phyloP scores from a whole-genome alignment of 2,329 filamentous ascomycete genomes.

The Didymosphaeria variabile region DNA sequence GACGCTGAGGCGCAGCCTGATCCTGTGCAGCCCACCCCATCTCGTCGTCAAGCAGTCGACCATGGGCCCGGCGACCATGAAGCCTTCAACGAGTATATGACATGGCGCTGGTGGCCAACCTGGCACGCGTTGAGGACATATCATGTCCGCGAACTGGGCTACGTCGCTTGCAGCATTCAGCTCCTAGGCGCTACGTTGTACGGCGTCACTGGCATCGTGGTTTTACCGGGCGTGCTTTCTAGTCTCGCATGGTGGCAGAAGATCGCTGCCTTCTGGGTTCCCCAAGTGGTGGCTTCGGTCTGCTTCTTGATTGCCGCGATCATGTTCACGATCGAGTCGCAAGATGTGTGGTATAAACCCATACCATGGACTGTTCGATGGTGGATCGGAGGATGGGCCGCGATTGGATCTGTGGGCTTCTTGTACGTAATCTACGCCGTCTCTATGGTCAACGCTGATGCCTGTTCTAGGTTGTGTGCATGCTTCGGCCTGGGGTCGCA shows the following conservation, averaged over 20 bases:
- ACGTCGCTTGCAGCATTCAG: constrained; percentile 10
- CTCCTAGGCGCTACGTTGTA: constrained; percentile 9
- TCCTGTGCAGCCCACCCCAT: background rate
- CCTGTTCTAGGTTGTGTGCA: constrained; percentile 1
- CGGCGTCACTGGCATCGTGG: constrained; percentile 11
- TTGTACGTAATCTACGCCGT: background rate
- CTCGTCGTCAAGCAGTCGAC: constrained; percentile 8
- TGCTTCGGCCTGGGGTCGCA: constrained; percentile 13
- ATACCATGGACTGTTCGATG: constrained; percentile 4
- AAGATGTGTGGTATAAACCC: constrained; percentile 11
- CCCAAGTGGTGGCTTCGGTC: constrained; percentile 9
- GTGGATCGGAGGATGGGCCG: constrained; percentile 14
- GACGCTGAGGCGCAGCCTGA: background rate
- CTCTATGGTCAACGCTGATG: background rate
- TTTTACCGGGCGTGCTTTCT: constrained; percentile 3
- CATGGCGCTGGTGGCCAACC: constrained; percentile 11
- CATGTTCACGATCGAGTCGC: constrained; percentile 12
- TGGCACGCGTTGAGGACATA: constrained; percentile 8
- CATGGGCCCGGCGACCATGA: background rate
- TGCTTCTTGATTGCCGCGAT: constrained; percentile 7
- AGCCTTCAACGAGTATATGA: constrained; percentile 12
- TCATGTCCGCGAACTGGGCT: constrained; percentile 6
- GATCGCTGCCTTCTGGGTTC: constrained; percentile 12
- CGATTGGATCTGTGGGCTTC: constrained; percentile 11
- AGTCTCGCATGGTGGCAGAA: constrained; percentile 15